Evolutionary conservation across 139 green algal species (phyloP).

Genomic region (Coelastrella sp.): DNA sequence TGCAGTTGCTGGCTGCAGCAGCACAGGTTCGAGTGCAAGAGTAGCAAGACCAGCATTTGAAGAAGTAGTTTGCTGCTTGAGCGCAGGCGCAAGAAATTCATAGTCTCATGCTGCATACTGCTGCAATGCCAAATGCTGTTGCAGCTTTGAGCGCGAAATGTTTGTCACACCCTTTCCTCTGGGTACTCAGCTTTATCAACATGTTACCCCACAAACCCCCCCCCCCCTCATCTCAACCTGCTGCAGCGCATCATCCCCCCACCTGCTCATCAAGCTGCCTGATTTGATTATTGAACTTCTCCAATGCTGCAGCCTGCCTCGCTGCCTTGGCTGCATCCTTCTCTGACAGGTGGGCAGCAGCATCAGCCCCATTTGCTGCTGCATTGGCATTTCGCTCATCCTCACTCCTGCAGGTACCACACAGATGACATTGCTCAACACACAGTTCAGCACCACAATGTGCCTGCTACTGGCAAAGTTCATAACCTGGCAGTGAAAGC

Average conservation of each 20-base stretch:
- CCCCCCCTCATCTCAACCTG: neutral
- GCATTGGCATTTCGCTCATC: neutral
- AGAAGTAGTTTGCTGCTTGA: neutral
- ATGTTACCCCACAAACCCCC: too few species aligned
- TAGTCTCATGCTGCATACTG: constrained; percentile 49
- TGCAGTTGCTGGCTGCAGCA: too few species aligned
- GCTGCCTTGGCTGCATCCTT: constrained; percentile 34
- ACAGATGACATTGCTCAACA: neutral
- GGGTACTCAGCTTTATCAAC: too few species aligned
- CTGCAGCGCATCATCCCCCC: neutral
- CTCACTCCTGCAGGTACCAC: neutral
- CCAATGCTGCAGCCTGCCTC: constrained; percentile 5
- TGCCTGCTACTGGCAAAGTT: too few species aligned
- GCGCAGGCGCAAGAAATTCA: neutral
- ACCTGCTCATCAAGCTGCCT: constrained; percentile 49
- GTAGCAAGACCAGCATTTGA: too few species aligned
- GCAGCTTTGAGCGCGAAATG: neutral
- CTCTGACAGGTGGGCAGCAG: neutral
- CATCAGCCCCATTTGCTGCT: neutral
- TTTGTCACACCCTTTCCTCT: too few species aligned
- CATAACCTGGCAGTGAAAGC: too few species aligned
- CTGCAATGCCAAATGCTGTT: constrained; percentile 69
- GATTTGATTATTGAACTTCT: constrained; percentile 49
- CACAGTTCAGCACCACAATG: neutral
- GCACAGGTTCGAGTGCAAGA: neutral